phyloP scores from a whole-genome alignment of 208 protist species.

The Crithidia bombi region DNA sequence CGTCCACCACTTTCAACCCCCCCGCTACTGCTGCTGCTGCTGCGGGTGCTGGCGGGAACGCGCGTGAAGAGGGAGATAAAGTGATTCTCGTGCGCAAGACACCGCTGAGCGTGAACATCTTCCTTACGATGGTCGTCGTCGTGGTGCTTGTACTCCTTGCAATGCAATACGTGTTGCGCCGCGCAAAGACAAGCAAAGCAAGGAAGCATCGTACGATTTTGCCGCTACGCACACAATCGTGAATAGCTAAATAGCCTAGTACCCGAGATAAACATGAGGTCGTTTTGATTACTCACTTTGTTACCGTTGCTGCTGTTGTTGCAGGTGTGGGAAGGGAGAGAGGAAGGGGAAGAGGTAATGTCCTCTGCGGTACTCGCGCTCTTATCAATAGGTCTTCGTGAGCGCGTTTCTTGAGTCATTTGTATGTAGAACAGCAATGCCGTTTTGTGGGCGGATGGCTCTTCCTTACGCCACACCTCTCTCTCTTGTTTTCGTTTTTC shows the following conservation, averaged over 20 bases:
- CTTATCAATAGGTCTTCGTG: too few relatives aligned
- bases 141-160: constrained; percentile 23
- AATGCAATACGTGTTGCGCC: constrained; percentile 28
- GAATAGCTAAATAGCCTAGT: neutral
- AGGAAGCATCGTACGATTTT: constrained; percentile 22
- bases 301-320: neutral
- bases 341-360: neutral
- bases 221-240: constrained; percentile 21
- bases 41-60: neutral
- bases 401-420: too few relatives aligned
- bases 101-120: constrained; percentile 23
- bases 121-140: constrained; percentile 37
- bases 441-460: too few relatives aligned
- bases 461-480: too few relatives aligned
- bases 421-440: too few relatives aligned
- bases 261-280: neutral
- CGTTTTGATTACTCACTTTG: too few relatives aligned
- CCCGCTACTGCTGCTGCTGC: neutral
- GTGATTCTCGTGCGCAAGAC: constrained; percentile 9
- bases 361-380: neutral
- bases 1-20: neutral
- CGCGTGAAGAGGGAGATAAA: neutral
- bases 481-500: too few relatives aligned
- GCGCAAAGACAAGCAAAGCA: neutral
- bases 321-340: neutral